A percentile compares a stretch with the other conserved stretches of the same genome.
phyloP scores from a whole-genome alignment of 495 filamentous ascomycete genomes.

The Neurospora intermedia region DNA sequence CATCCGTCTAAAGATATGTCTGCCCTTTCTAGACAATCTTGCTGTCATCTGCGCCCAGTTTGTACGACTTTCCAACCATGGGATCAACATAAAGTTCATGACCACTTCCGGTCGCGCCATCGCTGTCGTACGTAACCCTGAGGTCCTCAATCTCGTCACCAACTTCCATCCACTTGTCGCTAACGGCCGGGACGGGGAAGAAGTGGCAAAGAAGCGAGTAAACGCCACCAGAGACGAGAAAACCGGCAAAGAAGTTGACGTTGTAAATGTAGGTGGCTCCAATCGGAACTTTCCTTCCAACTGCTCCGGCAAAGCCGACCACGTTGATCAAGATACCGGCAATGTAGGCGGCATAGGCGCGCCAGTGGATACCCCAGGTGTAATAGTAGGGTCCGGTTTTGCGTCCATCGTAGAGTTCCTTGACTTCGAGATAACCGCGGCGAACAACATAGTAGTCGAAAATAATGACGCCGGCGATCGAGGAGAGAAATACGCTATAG shows the following conservation, averaged over 20 bases:
- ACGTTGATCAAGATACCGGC: slow-evolving; percentile 85
- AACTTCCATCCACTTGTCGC: slow-evolving; percentile 72
- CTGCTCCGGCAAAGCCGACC: slow-evolving; percentile 78
- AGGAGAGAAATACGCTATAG: slow-evolving; percentile 91
- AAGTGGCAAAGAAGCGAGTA: slow-evolving; percentile 62
- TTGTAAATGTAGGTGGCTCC: slow-evolving; percentile 84
- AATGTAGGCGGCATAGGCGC: slow-evolving; percentile 75
- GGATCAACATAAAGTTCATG: slow-evolving; percentile 7
- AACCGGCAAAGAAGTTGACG: slow-evolving; percentile 80
- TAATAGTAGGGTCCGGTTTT: slow-evolving; percentile 61
- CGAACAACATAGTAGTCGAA: slow-evolving; percentile 87
- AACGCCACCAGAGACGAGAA: slow-evolving; percentile 54
- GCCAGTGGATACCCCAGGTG: slow-evolving; percentile 66
- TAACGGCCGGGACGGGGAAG: slow-evolving; percentile 64
- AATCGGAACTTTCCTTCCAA: slow-evolving; percentile 55
- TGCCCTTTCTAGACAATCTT: slow-evolving; percentile 7
- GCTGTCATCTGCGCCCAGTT: slow-evolving; percentile 1
- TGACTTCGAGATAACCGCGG: slow-evolving; percentile 68
- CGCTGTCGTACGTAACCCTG: slow-evolving; percentile 34
- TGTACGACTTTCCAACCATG: neutral
- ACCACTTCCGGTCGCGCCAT: slow-evolving; percentile 9
- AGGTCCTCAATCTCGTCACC: slow-evolving; percentile 51
- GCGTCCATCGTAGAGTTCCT: slow-evolving; percentile 66
- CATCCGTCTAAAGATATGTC: neutral
- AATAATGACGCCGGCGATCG: slow-evolving; percentile 84